These are phyloP conservation scores for Sphagnum tenellum DNA, from an alignment of 225 moss, liverwort and hornwort species.

Conservation along the genomic window DNA sequence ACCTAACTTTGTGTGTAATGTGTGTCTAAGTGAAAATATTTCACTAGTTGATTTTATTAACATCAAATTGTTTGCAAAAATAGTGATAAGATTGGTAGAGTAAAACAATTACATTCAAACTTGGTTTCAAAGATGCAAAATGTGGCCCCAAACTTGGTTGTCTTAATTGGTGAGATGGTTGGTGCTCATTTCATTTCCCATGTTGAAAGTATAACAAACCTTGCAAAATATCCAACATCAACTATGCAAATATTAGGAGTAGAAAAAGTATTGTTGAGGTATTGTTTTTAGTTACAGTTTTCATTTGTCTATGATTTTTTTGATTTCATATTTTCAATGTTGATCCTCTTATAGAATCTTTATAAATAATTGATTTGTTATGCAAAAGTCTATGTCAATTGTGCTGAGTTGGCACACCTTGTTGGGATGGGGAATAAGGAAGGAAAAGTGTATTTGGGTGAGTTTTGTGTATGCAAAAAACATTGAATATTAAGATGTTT, in stretches of 20 bases:
- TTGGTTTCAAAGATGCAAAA: slow-evolving; percentile 91
- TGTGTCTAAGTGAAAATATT: slow-evolving; percentile 73
- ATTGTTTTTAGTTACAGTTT: not conserved
- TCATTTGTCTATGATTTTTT: no score
- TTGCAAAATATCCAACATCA: slow-evolving; percentile 91
- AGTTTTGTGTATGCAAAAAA: no score
- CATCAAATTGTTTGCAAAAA: slow-evolving; percentile 69
- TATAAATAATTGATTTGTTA: no score
- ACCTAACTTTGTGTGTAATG: no score
- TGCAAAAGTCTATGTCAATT: no score
- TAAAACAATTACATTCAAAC: slow-evolving; percentile 91
- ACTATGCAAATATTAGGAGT: slow-evolving; percentile 92
- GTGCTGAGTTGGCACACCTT: no score
- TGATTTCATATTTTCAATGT: no score
- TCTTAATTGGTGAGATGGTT: slow-evolving; percentile 92
- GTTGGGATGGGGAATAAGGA: no score
- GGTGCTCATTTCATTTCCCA: slow-evolving; percentile 95
- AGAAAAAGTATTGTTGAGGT: slow-evolving; percentile 95
- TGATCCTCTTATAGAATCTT: no score
- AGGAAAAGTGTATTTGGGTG: no score
- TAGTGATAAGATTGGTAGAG: slow-evolving; percentile 71
- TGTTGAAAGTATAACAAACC: slow-evolving; percentile 87
- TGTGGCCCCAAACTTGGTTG: slow-evolving; percentile 85
- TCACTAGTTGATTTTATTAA: slow-evolving; percentile 88
- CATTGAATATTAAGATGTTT: no score